Conservation (phyloP, 2,329 filamentous ascomycete genomes). For the Cyclaneusma minus region DNA sequence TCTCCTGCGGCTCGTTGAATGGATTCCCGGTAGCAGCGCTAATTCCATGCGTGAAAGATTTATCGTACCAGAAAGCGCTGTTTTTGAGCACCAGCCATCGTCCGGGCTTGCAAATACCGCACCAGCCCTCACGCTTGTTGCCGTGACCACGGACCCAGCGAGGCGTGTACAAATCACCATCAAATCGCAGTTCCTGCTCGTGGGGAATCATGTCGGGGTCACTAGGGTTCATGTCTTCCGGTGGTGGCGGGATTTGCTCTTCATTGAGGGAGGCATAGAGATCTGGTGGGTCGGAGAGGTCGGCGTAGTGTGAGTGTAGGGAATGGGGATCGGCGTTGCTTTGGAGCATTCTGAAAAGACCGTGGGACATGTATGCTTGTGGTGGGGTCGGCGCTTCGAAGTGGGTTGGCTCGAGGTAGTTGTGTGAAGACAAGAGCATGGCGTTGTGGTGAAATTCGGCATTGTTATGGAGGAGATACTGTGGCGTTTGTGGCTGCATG, state of each 20-base stretch:
- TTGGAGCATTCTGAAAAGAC: conserved; percentile 57
- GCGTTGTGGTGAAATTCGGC: conserved; percentile 36
- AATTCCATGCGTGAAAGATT: conserved; percentile 78
- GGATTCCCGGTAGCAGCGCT: conserved; percentile 65
- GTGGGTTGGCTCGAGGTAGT: conserved; percentile 31
- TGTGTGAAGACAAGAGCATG: conserved; percentile 39
- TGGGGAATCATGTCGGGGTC: conserved; percentile 64
- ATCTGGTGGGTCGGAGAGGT: conserved; percentile 63
- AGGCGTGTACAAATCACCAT: conserved; percentile 70
- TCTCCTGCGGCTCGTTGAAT: conserved; percentile 64
- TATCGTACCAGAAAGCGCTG: conserved; percentile 87
- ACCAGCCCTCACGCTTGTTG: conserved; percentile 82
- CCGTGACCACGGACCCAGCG: conserved; percentile 74
- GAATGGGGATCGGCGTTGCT: conserved; percentile 58
- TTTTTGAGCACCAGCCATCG: conserved; percentile 82
- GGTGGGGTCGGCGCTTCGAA: conserved; percentile 41
- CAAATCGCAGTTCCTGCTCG: conserved; percentile 65
- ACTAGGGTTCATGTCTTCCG: conserved; percentile 66
- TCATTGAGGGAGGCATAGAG: conserved; percentile 61
- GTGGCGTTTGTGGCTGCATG: conserved; percentile 35
- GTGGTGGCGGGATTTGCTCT: conserved; percentile 57
- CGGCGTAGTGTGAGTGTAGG: conserved; percentile 54
- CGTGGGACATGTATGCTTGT: conserved; percentile 47
- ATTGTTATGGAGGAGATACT: conserved; percentile 37
- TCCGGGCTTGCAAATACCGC: conserved; percentile 73